These are phyloP conservation scores for Cyclotella distinguenda DNA, from an alignment of 108 stramenopile genomes.

Conservation along the genomic window DNA sequence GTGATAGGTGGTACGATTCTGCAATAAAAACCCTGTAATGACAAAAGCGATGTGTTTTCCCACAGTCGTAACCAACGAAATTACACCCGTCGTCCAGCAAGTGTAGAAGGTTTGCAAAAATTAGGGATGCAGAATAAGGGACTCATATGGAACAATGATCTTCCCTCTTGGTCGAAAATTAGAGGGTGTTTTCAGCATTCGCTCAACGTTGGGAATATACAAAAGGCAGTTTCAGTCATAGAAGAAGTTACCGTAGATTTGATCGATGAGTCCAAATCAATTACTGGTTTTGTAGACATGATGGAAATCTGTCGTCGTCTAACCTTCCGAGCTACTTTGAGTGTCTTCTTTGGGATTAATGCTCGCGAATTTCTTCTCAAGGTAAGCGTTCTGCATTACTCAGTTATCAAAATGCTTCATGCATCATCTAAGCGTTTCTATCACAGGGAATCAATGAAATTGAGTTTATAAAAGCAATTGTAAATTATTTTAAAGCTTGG, in stretches of 20 bases:
- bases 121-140: constrained; percentile 1
- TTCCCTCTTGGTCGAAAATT: background rate
- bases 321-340: background rate
- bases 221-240: background rate
- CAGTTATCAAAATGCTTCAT: too few relatives aligned
- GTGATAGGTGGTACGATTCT: too few relatives aligned
- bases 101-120: background rate
- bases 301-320: constrained; percentile 1
- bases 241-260: background rate
- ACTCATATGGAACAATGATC: constrained; percentile 2
- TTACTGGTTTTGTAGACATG: constrained; percentile 4
- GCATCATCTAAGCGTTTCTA: background rate
- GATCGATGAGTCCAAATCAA: background rate
- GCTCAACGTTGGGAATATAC: background rate
- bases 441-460: background rate
- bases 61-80: background rate
- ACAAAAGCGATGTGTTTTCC: too few relatives aligned
- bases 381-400: too few relatives aligned
- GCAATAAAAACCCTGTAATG: too few relatives aligned
- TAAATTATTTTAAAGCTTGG: constrained; percentile 6
- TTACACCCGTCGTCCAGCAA: constrained; percentile 5
- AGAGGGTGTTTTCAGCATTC: background rate
- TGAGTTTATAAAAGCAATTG: background rate
- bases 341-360: background rate
- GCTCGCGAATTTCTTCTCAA: background rate